A percentile compares a stretch with the other conserved stretches of the same genome.
These are phyloP conservation scores for Haplographium delicatum DNA, from an alignment of 495 filamentous ascomycete species.

Conservation along the genomic window DNA sequence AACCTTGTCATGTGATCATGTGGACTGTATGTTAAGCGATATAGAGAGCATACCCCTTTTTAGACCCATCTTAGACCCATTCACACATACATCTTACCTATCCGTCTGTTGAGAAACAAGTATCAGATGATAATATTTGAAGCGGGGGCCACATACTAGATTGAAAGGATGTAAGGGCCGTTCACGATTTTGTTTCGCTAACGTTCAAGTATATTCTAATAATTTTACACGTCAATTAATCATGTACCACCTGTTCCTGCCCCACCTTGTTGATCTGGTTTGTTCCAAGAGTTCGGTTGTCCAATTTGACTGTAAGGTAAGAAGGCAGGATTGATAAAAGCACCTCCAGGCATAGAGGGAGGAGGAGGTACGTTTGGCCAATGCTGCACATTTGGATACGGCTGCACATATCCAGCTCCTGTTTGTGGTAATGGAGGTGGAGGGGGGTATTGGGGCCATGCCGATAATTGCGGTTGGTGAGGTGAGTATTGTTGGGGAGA, in stretches of 20 bases:
- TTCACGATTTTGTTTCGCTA: too few relatives aligned
- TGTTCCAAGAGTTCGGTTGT: conserved; percentile 35
- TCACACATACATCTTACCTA: too few relatives aligned
- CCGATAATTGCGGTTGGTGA: conserved; percentile 21
- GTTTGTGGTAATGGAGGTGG: conserved; percentile 22
- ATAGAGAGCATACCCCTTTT: too few relatives aligned
- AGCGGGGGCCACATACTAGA: too few relatives aligned
- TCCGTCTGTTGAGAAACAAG: too few relatives aligned
- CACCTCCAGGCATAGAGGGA: conserved; percentile 36
- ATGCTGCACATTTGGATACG: conserved; percentile 14
- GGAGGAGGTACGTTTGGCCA: conserved; percentile 24
- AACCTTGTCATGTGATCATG: too few relatives aligned
- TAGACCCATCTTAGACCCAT: too few relatives aligned
- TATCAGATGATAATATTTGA: too few relatives aligned
- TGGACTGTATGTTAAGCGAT: too few relatives aligned
- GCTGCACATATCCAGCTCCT: conserved; percentile 24
- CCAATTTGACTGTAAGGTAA: conserved; percentile 35
- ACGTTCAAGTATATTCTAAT: conserved; percentile 5
- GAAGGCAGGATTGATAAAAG: conserved; percentile 64
- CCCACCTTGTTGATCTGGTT: conserved; percentile 33
- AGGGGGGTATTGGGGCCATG: conserved; percentile 21
- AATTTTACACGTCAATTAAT: conserved; percentile 6
- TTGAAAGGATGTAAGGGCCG: too few relatives aligned
- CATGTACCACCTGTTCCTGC: conserved; percentile 4
- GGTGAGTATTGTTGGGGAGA: conserved; percentile 20